A percentile compares a stretch with the other conserved stretches of the same genome.
These are phyloP conservation scores for Pseudocercospora cruenta DNA, from an alignment of 2,329 filamentous ascomycete genomes.

Conservation along the genomic window DNA sequence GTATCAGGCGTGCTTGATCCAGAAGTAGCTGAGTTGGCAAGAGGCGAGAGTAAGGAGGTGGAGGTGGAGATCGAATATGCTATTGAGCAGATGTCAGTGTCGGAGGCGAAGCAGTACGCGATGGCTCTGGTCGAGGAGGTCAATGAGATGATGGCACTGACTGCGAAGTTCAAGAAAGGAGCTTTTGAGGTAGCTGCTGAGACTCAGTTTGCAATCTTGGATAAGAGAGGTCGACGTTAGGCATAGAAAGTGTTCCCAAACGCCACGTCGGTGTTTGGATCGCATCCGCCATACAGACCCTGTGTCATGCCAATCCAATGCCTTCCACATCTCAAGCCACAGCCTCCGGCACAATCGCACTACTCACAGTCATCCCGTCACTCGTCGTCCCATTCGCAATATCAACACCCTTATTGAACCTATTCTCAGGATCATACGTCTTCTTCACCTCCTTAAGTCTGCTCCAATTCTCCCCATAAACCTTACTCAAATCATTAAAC, in stretches of 20 bases:
- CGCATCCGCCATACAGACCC: no score
- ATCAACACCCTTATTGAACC: slow-evolving; percentile 32
- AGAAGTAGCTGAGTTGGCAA: no score
- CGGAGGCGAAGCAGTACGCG: background rate
- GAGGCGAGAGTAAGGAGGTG: no score
- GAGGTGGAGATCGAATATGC: no score
- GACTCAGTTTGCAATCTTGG: no score
- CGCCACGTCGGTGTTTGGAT: no score
- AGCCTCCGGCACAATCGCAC: background rate
- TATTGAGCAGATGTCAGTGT: background rate
- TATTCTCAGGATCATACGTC: slow-evolving; percentile 24
- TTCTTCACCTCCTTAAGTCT: slow-evolving; percentile 30
- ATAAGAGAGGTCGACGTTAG: no score
- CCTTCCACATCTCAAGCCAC: background rate
- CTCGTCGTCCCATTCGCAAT: slow-evolving; percentile 19
- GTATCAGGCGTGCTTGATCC: no score
- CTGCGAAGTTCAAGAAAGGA: background rate
- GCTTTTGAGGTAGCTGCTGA: background rate
- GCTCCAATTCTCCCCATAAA: slow-evolving; percentile 32
- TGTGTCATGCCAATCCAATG: no score
- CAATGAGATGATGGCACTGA: background rate
- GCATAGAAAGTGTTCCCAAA: no score
- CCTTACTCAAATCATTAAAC: slow-evolving; percentile 28
- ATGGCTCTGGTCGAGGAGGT: background rate
- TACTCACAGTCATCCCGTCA: slow-evolving; percentile 12